Conservation (phyloP, 1,139 yeast species). For the Candida glucosophila region DNA sequence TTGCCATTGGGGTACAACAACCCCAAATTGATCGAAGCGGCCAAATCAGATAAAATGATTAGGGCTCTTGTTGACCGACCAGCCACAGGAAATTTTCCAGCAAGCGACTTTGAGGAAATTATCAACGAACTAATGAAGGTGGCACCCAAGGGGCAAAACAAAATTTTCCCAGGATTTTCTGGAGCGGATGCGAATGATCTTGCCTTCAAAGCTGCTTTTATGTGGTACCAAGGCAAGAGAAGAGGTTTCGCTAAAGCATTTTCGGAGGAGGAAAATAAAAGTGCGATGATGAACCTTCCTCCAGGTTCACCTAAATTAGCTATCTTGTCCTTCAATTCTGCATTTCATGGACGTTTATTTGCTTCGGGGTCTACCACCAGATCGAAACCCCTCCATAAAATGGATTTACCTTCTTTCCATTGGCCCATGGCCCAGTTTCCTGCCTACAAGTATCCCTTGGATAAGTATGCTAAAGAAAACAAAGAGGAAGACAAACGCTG, state of each 20-base stretch:
- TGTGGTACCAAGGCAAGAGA: slow-evolving; percentile 58
- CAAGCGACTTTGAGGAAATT: slow-evolving; percentile 50
- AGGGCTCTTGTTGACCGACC: slow-evolving; percentile 69
- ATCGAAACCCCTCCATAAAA: slow-evolving; percentile 76
- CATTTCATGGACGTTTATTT: slow-evolving; percentile 79
- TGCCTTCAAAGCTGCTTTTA: slow-evolving; percentile 78
- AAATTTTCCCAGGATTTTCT: slow-evolving; percentile 67
- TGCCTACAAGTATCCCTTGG: slow-evolving; percentile 63
- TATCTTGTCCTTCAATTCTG: slow-evolving; percentile 61
- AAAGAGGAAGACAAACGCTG: slow-evolving; percentile 61
- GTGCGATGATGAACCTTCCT: slow-evolving; percentile 58
- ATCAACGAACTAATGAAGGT: slow-evolving; percentile 50
- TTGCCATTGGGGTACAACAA: slow-evolving; percentile 75
- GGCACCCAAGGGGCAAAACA: slow-evolving; percentile 64
- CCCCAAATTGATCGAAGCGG: slow-evolving; percentile 56
- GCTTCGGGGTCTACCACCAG: slow-evolving; percentile 74
- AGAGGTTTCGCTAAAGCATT: slow-evolving; percentile 46
- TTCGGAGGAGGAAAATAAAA: slow-evolving; percentile 49
- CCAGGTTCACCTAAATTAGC: slow-evolving; percentile 76
- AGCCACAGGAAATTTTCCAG: slow-evolving; percentile 71
- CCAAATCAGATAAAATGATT: slow-evolving; percentile 56
- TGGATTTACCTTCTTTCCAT: slow-evolving; percentile 75
- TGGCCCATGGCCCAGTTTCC: slow-evolving; percentile 90
- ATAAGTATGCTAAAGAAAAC: slow-evolving; percentile 45
- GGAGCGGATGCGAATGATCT: slow-evolving; percentile 84